phyloP scores from a whole-genome alignment of 495 filamentous ascomycete genomes.

The Trichocladium antarcticum region DNA sequence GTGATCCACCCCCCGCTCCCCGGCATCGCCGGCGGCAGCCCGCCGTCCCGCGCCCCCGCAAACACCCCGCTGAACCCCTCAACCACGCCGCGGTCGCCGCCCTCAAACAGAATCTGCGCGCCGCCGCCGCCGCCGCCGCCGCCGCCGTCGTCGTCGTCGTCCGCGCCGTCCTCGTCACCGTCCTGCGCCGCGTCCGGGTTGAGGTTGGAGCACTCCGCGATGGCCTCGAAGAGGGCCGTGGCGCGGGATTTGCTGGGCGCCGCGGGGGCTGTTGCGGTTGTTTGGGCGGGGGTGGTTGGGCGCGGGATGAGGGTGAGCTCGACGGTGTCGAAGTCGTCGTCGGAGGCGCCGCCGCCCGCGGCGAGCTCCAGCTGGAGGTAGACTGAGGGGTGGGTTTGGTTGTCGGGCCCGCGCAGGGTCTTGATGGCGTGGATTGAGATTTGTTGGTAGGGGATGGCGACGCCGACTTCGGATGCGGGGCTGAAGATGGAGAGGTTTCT shows the following conservation, averaged over 20 bases:
- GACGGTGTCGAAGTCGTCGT: constrained; percentile 58
- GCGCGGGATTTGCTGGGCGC: constrained; percentile 26
- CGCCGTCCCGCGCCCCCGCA: constrained; percentile 36
- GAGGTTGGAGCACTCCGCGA: constrained; percentile 78
- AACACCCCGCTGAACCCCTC: constrained; percentile 39
- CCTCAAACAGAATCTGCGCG: constrained; percentile 48
- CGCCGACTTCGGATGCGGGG: constrained; percentile 44
- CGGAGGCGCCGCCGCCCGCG: constrained; percentile 40
- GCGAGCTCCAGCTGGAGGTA: constrained; percentile 70
- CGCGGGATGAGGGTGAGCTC: constrained; percentile 64
- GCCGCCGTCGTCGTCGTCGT: constrained; percentile 42
- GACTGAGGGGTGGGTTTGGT: constrained; percentile 43
- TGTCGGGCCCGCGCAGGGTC: constrained; percentile 28
- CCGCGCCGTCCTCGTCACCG: constrained; percentile 41
- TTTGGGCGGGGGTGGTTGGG: constrained; percentile 8
- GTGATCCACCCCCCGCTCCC: constrained; percentile 94
- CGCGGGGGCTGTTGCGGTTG: background rate
- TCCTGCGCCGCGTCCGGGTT: constrained; percentile 61
- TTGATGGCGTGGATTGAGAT: constrained; percentile 86
- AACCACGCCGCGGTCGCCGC: constrained; percentile 32
- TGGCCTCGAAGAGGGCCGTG: constrained; percentile 57
- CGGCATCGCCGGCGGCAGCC: constrained; percentile 63
- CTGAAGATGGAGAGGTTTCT: constrained; percentile 70
- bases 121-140: constrained; percentile 25
- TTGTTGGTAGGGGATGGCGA: constrained; percentile 75